These are phyloP conservation scores for Xylaria sp. DNA, from an alignment of 2,329 filamentous ascomycete species.

Conservation along the genomic window DNA sequence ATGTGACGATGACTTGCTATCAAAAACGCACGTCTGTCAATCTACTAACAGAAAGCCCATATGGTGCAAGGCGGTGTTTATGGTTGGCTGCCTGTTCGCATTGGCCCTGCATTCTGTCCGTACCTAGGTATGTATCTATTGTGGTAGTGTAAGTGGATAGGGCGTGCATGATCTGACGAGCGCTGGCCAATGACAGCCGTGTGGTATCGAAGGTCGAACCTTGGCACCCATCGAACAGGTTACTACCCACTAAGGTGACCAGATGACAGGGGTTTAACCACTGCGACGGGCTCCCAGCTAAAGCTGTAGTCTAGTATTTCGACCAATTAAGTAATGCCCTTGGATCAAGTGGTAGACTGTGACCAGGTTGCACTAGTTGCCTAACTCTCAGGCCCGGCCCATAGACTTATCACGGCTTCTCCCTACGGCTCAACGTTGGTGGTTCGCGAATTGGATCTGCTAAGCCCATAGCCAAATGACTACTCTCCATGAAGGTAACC, in stretches of 20 bases:
- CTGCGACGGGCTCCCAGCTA: constrained; percentile 13
- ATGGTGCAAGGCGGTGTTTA: neutral
- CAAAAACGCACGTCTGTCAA: neutral
- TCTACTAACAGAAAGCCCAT: neutral
- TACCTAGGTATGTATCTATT: no score
- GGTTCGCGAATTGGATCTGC: neutral
- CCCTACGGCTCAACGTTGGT: constrained; percentile 5
- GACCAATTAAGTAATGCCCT: constrained; percentile 3
- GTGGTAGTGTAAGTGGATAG: neutral
- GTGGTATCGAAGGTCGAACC: constrained; percentile 6
- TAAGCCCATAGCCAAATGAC: constrained; percentile 1
- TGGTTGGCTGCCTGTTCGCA: constrained; percentile 14
- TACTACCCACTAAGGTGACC: neutral
- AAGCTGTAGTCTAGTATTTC: neutral
- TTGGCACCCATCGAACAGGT: neutral
- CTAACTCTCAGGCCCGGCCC: neutral
- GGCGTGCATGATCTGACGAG: constrained; percentile 2
- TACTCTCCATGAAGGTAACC: constrained; percentile 7
- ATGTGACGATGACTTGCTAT: constrained; percentile 17
- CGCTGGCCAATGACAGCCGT: constrained; percentile 3
- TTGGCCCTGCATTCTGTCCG: neutral
- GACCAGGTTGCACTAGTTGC: constrained; percentile 1
- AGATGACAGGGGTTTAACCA: constrained; percentile 9
- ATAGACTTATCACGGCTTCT: constrained; percentile 6
- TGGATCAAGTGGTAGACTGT: neutral